Evolutionary conservation across 2,329 filamentous ascomycete genomes (phyloP), one percentile per base, ranked within the genome.

Genomic region (Magnaporthiopsis rhizophila): DNA sequence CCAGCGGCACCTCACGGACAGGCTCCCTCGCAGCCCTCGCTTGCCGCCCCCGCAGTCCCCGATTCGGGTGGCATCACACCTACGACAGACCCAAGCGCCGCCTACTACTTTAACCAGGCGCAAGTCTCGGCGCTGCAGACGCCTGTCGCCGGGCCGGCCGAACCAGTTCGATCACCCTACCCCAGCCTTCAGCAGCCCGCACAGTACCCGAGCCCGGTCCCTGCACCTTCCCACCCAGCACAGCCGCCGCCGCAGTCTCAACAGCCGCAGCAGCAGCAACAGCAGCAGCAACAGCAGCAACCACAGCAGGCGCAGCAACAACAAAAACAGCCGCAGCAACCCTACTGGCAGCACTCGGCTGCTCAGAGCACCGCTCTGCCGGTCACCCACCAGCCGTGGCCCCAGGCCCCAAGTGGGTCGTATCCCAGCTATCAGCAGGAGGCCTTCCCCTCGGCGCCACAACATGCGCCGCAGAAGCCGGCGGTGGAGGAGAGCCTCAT

Each of bases 401-500:
- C 78, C 59, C 74, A 76, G 53, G 65, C 71, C 21, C 68, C 67
- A 5, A 68, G 63, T 18, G 63, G 72, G 58, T 77, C 75, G 3
- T 84, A 86, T 66, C 66, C 74, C 13, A 78, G 80, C 8, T 88
- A 86, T 69, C 77, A 75, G 3, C 84, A 86, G 70, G 84, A 88
- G 30, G 78, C 83, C 3, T 91, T 91, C 70, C 89, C 89, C 1
- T 79, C 83, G 2, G 86, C 84, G 34, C 86, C 87, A 21, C 84
- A 87, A 65, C 85, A 88, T 73, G 81, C 84, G 34, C 86, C 84
- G 63, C 81, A 75, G 72, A 80, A 81, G 70, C 83, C 83, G 18
- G 82, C 79, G 0, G 82, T 89, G 60, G 90, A 94, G 75, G 91
- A 94, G 75, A 89, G 87, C 65, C 76, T 95, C 71, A 95, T 95